Base-by-base conservation (phyloP, 371 early-diverging fungal species). In the Mucor sp. region DNA sequence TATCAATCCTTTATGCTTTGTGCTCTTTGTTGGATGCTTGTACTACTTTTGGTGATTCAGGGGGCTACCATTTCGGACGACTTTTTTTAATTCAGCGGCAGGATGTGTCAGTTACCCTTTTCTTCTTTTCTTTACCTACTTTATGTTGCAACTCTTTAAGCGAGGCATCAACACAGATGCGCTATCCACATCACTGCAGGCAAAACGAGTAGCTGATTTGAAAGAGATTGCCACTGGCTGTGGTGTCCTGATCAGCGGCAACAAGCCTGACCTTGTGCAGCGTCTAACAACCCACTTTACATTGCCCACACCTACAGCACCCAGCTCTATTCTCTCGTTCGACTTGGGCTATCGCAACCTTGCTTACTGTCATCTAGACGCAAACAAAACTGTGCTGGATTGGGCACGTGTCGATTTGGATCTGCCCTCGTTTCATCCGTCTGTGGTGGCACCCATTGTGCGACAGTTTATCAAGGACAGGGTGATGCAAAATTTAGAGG, bases 331-430 rank as follows among this genome's bases (percentile, higher is more conserved):
- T 6, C 69, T 93, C 2, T 92, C 93, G 0, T 84, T 93, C 44
- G 93, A 93, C 70, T 80, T 93, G 48, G 93, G 93, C 0, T 86
- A 87, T 62, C 82, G 86, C 15, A 91, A 92, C 67, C 74, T 93
- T 2, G 92, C 90, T 0, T 88, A 87, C 73, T 86, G 85, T 14
- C 82, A 81, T 39, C 28, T 89, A 4, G 65, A 71, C 11, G 60
- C 53, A 17, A 69, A 82, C n/a, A 64, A 71, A 0, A 66, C 69
- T 4, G 78, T 86, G 6, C 19, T 77, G 15, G 74, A 76, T 11
- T 85, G 85, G 85, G 63, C 66, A 2, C 74, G 82, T 4, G 74
- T 76, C 6, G 86, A 82, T 66, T 70, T 85, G 12, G 67, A 76
- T 6, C 53, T 81, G 3, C 55, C 47, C 3, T 61, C 63, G 2